Evolutionary conservation across 1,139 yeast genomes (phyloP).

Genomic region (Saccharomyces hybrid): DNA sequence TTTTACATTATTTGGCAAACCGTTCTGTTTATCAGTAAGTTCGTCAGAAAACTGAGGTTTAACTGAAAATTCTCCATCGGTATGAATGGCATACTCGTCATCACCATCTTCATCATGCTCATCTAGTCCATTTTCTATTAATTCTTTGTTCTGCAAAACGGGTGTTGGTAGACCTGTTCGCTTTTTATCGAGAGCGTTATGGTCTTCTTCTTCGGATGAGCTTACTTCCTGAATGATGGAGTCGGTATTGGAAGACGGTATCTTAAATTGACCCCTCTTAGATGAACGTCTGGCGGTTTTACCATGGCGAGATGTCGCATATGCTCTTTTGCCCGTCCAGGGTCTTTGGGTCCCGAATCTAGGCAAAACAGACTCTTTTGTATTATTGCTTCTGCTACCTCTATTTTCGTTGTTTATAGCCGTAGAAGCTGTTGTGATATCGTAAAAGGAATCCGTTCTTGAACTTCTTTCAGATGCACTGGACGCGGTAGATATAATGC

Average conservation of each 20-base stretch:
- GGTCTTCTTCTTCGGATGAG: slow-evolving; percentile 24
- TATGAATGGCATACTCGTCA: slow-evolving; percentile 12
- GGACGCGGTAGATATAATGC: slow-evolving; percentile 36
- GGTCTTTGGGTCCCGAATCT: slow-evolving; percentile 21
- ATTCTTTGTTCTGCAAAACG: not conserved
- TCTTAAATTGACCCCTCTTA: slow-evolving; percentile 20
- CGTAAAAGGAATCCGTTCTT: slow-evolving; percentile 36
- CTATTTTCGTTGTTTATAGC: slow-evolving; percentile 21
- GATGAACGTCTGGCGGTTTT: slow-evolving; percentile 21
- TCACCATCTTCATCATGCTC: slow-evolving; percentile 8
- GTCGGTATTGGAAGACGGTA: slow-evolving; percentile 17
- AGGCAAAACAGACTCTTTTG: slow-evolving; percentile 27
- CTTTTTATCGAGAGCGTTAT: slow-evolving; percentile 8
- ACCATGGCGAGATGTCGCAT: slow-evolving; percentile 32
- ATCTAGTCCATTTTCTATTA: not conserved
- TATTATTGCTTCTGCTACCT: slow-evolving; percentile 12
- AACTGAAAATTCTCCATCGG: slow-evolving; percentile 13
- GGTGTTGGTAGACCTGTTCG: slow-evolving; percentile 1
- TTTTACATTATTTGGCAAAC: slow-evolving; percentile 4
- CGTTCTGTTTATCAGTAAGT: slow-evolving; percentile 3
- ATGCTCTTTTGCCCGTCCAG: slow-evolving; percentile 39
- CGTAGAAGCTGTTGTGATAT: slow-evolving; percentile 31
- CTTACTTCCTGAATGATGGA: slow-evolving; percentile 29
- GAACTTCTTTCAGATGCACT: slow-evolving; percentile 38
- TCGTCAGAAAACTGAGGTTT: slow-evolving; percentile 4